Evolutionary conservation across 75 land plant genomes (phyloP).

Genomic region (Azolla pinnata): DNA sequence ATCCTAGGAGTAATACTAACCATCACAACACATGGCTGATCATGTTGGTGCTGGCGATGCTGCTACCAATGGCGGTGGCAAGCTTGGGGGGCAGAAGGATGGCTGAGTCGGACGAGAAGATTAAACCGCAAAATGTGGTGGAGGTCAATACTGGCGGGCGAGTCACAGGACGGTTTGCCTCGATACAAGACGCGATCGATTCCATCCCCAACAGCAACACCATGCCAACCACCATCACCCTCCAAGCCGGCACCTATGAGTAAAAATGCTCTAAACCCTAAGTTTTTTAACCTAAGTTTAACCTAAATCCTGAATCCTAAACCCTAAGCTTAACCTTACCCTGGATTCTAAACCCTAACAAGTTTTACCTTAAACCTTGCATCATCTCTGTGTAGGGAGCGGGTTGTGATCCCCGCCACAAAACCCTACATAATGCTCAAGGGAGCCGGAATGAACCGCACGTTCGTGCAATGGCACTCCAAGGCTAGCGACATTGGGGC

Average conservation of each 20-base stretch:
- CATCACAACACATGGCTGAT: too few relatives aligned
- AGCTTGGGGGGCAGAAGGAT: too few relatives aligned
- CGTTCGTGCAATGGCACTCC: conserved; percentile 21
- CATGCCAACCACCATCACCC: conserved; percentile 3
- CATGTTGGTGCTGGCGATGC: too few relatives aligned
- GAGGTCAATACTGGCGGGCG: too few relatives aligned
- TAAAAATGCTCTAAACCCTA: neutral
- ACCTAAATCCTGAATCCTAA: neutral
- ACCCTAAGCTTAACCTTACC: too few relatives aligned
- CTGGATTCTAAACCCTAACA: too few relatives aligned
- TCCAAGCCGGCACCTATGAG: conserved; percentile 17
- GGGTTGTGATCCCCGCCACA: conserved; percentile 14
- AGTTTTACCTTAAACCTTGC: neutral
- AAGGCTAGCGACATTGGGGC: conserved; percentile 26
- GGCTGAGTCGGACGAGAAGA: too few relatives aligned
- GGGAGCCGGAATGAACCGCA: conserved; percentile 17
- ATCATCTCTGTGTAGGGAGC: conserved; percentile 19
- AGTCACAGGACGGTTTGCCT: conserved; percentile 28
- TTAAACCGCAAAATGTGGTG: too few relatives aligned
- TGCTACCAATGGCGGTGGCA: too few relatives aligned
- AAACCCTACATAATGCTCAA: conserved; percentile 28
- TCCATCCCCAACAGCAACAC: conserved; percentile 11
- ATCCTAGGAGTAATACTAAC: too few relatives aligned
- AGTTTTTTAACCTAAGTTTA: neutral
- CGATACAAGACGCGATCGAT: conserved; percentile 18